Evolutionary conservation across 2,329 filamentous ascomycete genomes (phyloP).

Genomic region (Dactylella cylindrospora): DNA sequence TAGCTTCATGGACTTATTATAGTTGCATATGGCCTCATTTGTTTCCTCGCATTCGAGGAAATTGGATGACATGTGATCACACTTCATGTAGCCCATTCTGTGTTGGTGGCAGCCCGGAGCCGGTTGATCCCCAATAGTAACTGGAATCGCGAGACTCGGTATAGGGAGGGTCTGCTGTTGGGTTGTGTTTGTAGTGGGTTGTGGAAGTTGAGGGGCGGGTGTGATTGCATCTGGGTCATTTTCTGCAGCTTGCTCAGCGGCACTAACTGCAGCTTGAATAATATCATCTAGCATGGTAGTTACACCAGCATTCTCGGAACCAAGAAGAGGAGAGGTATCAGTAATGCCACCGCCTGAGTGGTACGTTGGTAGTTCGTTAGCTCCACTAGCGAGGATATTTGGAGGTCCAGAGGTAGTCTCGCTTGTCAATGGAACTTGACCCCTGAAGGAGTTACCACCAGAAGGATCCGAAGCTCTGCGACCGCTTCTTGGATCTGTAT

Average conservation of each 20-base stretch:
- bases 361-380: no score
- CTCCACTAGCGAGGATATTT: no score
- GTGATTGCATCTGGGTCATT: constrained; percentile 20
- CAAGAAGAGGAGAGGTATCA: no score
- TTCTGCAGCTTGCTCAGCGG: not conserved
- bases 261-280: no score
- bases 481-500: no score
- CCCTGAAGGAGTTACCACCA: no score
- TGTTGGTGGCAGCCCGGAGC: constrained; percentile 16
- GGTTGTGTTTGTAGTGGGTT: not conserved
- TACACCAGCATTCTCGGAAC: no score
- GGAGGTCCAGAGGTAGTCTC: no score
- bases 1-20: not conserved
- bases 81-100: constrained; percentile 11
- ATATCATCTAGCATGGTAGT: no score
- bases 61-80: not conserved
- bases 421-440: no score
- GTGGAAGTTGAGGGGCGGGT: constrained; percentile 2
- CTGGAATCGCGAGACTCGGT: constrained; percentile 5
- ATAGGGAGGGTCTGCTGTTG: not conserved
- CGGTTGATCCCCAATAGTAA: constrained; percentile 8
- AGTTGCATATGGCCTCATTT: not conserved
- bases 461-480: no score
- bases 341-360: no score
- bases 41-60: constrained; percentile 30